A percentile compares a stretch with the other conserved stretches of the same genome.
phyloP scores from a whole-genome alignment of 371 early-diverging fungal species.

The Syncephalis fuscata region DNA sequence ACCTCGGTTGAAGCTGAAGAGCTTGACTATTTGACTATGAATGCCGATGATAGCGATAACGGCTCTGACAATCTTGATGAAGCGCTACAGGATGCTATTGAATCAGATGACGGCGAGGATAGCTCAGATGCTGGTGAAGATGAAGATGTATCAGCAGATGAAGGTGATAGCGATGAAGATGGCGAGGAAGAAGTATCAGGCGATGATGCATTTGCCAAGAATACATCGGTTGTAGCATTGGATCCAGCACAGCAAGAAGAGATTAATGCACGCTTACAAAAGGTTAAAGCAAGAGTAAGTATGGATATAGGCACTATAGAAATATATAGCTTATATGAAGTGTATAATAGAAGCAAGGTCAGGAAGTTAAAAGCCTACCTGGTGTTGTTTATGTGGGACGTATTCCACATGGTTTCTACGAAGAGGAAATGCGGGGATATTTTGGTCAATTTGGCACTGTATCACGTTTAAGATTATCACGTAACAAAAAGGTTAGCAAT shows the following conservation, averaged over 20 bases:
- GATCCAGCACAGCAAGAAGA: slow-evolving; percentile 16
- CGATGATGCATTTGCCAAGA: slow-evolving; percentile 23
- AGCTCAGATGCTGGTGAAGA: slow-evolving; percentile 17
- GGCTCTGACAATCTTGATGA: slow-evolving; percentile 8
- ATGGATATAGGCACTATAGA: not conserved
- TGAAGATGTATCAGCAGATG: slow-evolving; percentile 1
- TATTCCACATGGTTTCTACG: slow-evolving; percentile 93
- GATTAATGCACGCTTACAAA: slow-evolving; percentile 10
- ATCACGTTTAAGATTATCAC: slow-evolving; percentile 53
- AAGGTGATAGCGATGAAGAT: slow-evolving; percentile 11
- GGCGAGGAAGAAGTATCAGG: slow-evolving; percentile 23
- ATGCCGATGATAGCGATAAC: too few relatives aligned
- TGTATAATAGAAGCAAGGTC: too few relatives aligned
- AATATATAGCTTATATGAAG: too few relatives aligned
- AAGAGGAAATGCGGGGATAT: slow-evolving; percentile 72
- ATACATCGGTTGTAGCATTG: slow-evolving; percentile 27
- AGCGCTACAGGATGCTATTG: slow-evolving; percentile 27
- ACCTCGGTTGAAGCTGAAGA: too few relatives aligned
- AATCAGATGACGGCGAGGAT: slow-evolving; percentile 22
- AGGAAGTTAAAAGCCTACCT: too few relatives aligned
- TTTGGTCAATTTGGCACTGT: slow-evolving; percentile 87
- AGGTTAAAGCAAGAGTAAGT: slow-evolving; percentile 15
- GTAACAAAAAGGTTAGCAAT: slow-evolving; percentile 56
- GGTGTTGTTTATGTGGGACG: slow-evolving; percentile 80
- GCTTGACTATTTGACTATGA: too few relatives aligned